Evolutionary conservation across 2,329 filamentous ascomycete genomes (phyloP).

Genomic region (Cladosporium velox): DNA sequence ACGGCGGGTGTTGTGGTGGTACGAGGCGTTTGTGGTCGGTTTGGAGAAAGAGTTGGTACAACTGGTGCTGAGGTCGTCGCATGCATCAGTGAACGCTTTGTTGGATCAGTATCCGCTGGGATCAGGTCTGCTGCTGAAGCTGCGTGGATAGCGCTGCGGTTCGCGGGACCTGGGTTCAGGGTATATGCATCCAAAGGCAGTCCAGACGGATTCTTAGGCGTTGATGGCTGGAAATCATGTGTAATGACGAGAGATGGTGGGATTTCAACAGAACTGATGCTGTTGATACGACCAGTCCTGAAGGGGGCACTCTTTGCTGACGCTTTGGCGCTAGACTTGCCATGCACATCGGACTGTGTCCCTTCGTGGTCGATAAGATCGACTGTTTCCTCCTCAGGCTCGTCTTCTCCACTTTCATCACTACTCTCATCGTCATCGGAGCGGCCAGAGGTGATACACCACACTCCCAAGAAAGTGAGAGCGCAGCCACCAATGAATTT

Average conservation of each 20-base stretch:
- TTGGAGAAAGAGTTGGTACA: constrained; percentile 24
- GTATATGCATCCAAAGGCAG: constrained; percentile 1
- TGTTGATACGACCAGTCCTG: not conserved
- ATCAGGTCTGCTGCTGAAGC: constrained; percentile 29
- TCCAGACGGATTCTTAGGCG: constrained; percentile 27
- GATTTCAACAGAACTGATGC: not conserved
- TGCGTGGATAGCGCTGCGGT: constrained; percentile 36
- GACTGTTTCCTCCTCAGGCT: constrained; percentile 44
- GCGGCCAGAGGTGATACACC: constrained; percentile 88
- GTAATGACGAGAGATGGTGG: constrained; percentile 30
- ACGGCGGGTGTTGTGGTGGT: constrained; percentile 26
- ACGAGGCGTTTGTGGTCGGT: constrained; percentile 31
- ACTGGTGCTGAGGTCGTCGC: constrained; percentile 41
- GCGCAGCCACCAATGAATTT: constrained; percentile 91
- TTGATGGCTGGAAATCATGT: constrained; percentile 25
- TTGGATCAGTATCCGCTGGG: constrained; percentile 23
- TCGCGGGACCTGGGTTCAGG: constrained; percentile 26
- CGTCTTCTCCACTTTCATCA: constrained; percentile 27
- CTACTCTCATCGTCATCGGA: constrained; percentile 61
- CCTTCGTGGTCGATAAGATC: constrained; percentile 44
- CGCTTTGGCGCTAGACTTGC: not conserved
- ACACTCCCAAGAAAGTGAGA: constrained; percentile 94
- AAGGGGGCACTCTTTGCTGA: constrained; percentile 12
- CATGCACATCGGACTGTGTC: constrained; percentile 29
- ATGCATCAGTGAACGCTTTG: constrained; percentile 35